These are phyloP conservation scores for Juglanconis sp. DNA, from an alignment of 2,329 filamentous ascomycete genomes.

Conservation along the genomic window DNA sequence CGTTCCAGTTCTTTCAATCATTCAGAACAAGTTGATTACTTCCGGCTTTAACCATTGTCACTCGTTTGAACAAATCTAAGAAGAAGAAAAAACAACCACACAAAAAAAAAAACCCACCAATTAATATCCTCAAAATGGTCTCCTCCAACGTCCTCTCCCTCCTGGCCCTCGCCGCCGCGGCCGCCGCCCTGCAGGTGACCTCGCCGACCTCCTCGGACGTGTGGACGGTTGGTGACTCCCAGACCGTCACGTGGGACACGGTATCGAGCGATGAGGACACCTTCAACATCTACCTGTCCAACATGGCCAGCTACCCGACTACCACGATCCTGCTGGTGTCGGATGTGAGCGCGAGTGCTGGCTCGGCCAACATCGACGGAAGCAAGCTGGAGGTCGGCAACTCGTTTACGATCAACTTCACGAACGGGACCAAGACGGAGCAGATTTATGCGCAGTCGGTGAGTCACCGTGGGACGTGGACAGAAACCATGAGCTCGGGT, in stretches of 20 bases:
- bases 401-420: conserved; percentile 17
- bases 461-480: neutral
- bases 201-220: conserved; percentile 11
- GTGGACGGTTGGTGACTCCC: conserved; percentile 16
- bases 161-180: conserved; percentile 16
- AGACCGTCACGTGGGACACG: conserved; percentile 17
- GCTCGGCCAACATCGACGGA: conserved; percentile 13
- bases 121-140: conserved; percentile 11
- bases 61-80: conserved; percentile 4
- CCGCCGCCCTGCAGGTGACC: conserved; percentile 17
- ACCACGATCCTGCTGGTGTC: conserved; percentile 16
- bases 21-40: neutral
- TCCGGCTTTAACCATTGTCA: conserved; percentile 3
- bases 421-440: conserved; percentile 18
- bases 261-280: conserved; percentile 11
- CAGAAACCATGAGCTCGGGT: no score
- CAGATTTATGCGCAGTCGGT: conserved; percentile 20
- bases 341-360: conserved; percentile 8
- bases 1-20: neutral
- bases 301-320: conserved; percentile 17
- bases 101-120: neutral
- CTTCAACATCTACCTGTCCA: conserved; percentile 20
- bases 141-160: conserved; percentile 9
- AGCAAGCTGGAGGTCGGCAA: conserved; percentile 16
- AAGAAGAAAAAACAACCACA: neutral